Percentiles rank a stretch among this genome's conserved stretches.
Evolutionary conservation across 2,329 filamentous ascomycete genomes (phyloP).

Genomic region (Calonectria ilicicola): DNA sequence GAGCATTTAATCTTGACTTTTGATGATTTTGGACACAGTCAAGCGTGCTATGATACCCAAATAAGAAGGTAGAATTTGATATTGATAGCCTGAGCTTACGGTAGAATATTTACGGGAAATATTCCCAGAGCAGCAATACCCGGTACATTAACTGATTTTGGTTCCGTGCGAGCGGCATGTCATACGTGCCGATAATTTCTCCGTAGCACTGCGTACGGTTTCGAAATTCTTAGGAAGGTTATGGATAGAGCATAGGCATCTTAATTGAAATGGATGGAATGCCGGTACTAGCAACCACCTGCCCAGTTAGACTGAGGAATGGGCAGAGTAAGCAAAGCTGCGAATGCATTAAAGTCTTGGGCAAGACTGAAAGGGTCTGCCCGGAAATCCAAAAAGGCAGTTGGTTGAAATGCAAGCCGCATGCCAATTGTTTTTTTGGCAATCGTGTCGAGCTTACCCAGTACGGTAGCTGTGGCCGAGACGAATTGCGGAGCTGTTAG

Average conservation of each 20-base stretch:
- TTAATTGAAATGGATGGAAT: not conserved
- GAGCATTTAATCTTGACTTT: too few relatives aligned
- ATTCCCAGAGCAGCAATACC: too few relatives aligned
- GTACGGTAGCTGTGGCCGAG: not conserved
- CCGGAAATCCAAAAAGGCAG: not conserved
- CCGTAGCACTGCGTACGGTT: too few relatives aligned
- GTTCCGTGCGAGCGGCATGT: too few relatives aligned
- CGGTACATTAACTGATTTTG: too few relatives aligned
- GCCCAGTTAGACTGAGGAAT: not conserved
- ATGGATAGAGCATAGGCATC: not conserved
- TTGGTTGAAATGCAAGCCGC: not conserved
- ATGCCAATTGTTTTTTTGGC: not conserved
- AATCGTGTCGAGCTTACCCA: not conserved
- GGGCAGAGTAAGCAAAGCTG: not conserved
- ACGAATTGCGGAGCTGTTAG: not conserved
- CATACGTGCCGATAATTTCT: too few relatives aligned
- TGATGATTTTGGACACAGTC: too few relatives aligned
- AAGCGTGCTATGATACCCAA: too few relatives aligned
- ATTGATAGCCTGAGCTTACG: too few relatives aligned
- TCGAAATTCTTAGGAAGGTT: not conserved
- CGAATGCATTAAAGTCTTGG: not conserved
- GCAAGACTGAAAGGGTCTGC: not conserved
- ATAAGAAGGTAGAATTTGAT: too few relatives aligned
- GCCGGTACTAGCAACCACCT: not conserved
- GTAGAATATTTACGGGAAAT: too few relatives aligned